phyloP scores from a whole-genome alignment of 2,329 filamentous ascomycete species.

The Penicillium sp. region DNA sequence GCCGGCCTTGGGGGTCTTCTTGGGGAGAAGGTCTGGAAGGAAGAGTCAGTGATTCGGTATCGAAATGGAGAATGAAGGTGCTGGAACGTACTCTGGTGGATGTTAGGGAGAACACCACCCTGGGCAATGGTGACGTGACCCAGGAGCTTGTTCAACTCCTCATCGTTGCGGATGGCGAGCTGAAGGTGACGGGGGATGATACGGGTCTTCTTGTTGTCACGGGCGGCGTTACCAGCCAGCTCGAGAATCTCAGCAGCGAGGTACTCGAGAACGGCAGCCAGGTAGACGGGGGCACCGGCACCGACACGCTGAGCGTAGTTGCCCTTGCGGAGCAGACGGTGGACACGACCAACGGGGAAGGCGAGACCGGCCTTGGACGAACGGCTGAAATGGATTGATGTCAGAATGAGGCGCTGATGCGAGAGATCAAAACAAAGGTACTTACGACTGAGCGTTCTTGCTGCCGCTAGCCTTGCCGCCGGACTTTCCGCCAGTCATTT shows the following conservation, averaged over 20 bases:
- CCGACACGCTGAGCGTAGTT: slow-evolving; percentile 99
- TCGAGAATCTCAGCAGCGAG: slow-evolving; percentile 98
- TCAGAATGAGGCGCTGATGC: slow-evolving; percentile 11
- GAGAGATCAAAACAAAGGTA: slow-evolving; percentile 34
- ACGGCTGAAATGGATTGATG: slow-evolving; percentile 63
- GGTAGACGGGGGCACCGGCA: slow-evolving; percentile 94
- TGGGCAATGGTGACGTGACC: slow-evolving; percentile 96
- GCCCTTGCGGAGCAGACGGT: slow-evolving; percentile 97
- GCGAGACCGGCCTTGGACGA: slow-evolving; percentile 99
- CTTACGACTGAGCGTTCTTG: slow-evolving; percentile 99
- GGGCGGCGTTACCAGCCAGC: slow-evolving; percentile 95
- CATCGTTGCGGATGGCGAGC: slow-evolving; percentile 98
- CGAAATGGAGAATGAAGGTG: slow-evolving; percentile 9
- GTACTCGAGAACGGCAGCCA: slow-evolving; percentile 96
- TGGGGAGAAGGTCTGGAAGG: slow-evolving; percentile 85
- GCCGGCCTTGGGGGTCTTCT: slow-evolving; percentile 96
- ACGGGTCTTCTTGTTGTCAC: slow-evolving; percentile 99
- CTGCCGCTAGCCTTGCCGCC: slow-evolving; percentile 98
- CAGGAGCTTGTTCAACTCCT: slow-evolving; percentile 98
- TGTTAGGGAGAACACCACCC: slow-evolving; percentile 95
- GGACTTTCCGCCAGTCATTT: slow-evolving; percentile 99
- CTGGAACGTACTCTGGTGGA: slow-evolving; percentile 79
- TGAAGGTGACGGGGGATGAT: slow-evolving; percentile 99
- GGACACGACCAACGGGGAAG: slow-evolving; percentile 98
- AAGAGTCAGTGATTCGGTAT: neutral